Conservation (phyloP, 192 early-diverging fungal species). For the Coemansia sp. region DNA sequence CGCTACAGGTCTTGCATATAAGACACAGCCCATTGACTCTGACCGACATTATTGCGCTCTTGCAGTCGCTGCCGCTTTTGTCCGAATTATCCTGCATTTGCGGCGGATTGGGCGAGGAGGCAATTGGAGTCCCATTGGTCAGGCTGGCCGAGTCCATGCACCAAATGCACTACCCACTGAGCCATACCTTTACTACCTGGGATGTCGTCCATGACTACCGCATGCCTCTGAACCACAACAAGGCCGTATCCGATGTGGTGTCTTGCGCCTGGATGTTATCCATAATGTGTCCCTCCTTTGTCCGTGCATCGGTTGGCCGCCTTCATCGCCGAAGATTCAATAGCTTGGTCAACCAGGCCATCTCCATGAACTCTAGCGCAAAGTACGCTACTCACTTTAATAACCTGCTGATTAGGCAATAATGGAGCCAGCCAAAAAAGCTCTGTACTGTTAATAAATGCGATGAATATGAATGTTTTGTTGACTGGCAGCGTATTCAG, state of each 20-base stretch:
- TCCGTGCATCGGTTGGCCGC: background rate
- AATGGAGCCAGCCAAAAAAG: too few species aligned
- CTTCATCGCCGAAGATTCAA: background rate
- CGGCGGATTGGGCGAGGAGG: conserved; percentile 8
- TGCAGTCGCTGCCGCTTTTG: conserved; percentile 1
- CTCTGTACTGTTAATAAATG: too few species aligned
- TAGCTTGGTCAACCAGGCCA: background rate
- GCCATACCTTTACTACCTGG: conserved; percentile 3
- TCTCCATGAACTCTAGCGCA: background rate
- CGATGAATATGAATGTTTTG: too few species aligned
- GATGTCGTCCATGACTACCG: conserved; percentile 3
- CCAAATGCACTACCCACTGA: conserved; percentile 11
- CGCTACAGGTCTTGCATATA: background rate
- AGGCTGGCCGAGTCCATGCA: conserved; percentile 6
- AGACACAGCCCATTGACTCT: background rate
- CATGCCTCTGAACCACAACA: background rate
- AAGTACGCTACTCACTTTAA: background rate
- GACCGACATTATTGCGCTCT: background rate
- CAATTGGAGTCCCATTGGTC: background rate
- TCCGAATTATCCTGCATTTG: conserved; percentile 6
- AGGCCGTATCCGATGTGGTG: background rate
- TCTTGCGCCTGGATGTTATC: conserved; percentile 3
- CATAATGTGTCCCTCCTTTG: conserved; percentile 8
- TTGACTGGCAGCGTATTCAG: too few species aligned
- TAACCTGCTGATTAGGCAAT: background rate